Evolutionary conservation across 345 rosid genomes (phyloP), one percentile per base, ranked within the genome.

Genomic region (Citrus cavaleriei): DNA sequence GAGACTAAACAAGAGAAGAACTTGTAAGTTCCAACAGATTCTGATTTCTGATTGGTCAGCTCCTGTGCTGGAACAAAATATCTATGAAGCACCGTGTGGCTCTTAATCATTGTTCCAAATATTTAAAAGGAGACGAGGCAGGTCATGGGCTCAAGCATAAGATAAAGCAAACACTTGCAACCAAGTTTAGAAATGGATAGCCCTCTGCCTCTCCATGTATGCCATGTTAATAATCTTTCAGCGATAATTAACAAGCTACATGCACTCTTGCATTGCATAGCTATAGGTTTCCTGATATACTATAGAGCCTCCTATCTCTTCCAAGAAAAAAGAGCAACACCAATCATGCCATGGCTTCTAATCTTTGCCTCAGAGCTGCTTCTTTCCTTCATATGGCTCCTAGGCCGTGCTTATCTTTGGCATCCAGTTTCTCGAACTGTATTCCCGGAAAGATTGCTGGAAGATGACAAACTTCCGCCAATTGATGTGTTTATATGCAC

Each of bases 401-500:
- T 80, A 25, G 51, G 19, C 60, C 84, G 80, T 67, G 85, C 85
- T 49, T 37, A 16, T 68, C 78, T 78, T 2, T 83, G 87, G 90
- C 60, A 75, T n/a, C 89, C 88, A 0, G 82, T 88, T 28, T 72
- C 76, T 32, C 70, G 88, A 24, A 82, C 82, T 0, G 80, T 57
- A 24, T 85, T 82, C 78, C 89, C 89, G 0, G 89, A 83, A 68
- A 85, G 85, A 32, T 58, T 87, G 73, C 81, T 77, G 2, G 78
- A 57, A 9, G 79, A 79, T 6, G 25, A 68, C 3, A 32, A 84
- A 19, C 83, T 86, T 38, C 89, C 89, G 1, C 77, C 83, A 1
- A 72, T 88, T 1, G 89, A 88, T 35, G 86, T 86, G 78, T 80
- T 86, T 42, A 78, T 86, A 57, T 85, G 88, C 86, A 85, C 91